Base-by-base conservation (phyloP, 2,329 filamentous ascomycete species). In the Ophiostoma fasciatum region DNA sequence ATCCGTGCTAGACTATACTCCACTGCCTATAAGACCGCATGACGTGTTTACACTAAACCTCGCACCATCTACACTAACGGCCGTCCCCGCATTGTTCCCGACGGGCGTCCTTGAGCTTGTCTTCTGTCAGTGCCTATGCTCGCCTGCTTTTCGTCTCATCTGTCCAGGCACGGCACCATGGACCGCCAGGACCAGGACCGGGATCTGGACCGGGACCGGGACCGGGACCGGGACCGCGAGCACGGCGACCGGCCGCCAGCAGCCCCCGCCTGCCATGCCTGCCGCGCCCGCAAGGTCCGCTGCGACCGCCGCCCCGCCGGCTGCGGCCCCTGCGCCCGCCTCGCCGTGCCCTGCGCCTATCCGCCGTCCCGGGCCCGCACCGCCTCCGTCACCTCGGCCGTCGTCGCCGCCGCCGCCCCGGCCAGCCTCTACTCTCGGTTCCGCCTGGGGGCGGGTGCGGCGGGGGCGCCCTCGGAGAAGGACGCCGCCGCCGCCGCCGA, bases 261-360 rank as follows among this genome's bases (percentile, higher is more conserved):
- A n/a, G n/a, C n/a, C n/a, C n/a, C n/a, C n/a, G n/a, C n/a, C n/a
- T n/a, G n/a, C n/a, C n/a, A n/a, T n/a, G n/a, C n/a, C n/a, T 37
- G 36, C 21, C 36, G 36, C n/a, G 36, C 31, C 4, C 30, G 36
- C 30, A 37, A 49, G 39, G 48, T 51, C 12, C 49, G 48, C 33
- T 51, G 49, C 20, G 49, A 51, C 25, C 46, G 49, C 8, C 39
- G 38, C 11, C 25, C 20, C 11, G 25, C 41, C 1, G 42, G 44
- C 1, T 41, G 33, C 11, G 22, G 28, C 12, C 22, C 28, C 7
- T 35, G 31, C 17, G 21, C 27, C 13, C 28, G 20, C 14, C 29
- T 30, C 18, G 15, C 23, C 21, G 9, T 37, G 6, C n/a, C 23
- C 13, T 35, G 31, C 14, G 33, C 26, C 13, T 36, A 35, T 10